These are phyloP conservation scores for Saccharomyces paradoxus DNA, from an alignment of 805 yeast species.

Conservation along the genomic window DNA sequence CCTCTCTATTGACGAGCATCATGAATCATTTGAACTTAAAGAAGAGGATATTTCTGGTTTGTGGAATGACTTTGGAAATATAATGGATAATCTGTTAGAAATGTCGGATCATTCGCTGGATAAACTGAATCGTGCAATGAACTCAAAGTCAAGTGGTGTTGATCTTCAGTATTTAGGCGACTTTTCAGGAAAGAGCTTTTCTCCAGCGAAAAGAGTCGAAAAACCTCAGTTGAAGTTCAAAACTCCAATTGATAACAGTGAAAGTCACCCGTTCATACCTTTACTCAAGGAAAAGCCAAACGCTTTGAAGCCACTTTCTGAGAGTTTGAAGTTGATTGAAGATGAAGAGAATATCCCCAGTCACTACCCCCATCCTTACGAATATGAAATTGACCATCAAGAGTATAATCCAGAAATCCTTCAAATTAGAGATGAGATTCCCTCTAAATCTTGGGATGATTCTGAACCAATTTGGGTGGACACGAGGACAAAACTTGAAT, in stretches of 20 bases:
- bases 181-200: constrained; percentile 12
- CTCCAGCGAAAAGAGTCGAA: constrained; percentile 29
- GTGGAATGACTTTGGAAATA: constrained; percentile 57
- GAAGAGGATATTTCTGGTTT: constrained; percentile 38
- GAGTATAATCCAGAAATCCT: constrained; percentile 59
- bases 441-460: constrained; percentile 55
- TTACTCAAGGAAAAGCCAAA: constrained; percentile 64
- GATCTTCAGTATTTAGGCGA: constrained; percentile 47
- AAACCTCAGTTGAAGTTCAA: constrained; percentile 69
- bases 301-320: constrained; percentile 49
- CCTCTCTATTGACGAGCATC: constrained; percentile 30
- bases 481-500: constrained; percentile 39
- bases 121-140: constrained; percentile 19
- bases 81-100: constrained; percentile 67
- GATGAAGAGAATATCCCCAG: constrained; percentile 39
- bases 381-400: constrained; percentile 58
- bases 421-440: constrained; percentile 39
- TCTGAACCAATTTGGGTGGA: constrained; percentile 70
- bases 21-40: constrained; percentile 26
- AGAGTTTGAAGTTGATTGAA: constrained; percentile 35
- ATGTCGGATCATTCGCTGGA: constrained; percentile 66
- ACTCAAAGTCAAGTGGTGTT: constrained; percentile 14
- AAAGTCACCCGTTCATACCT: constrained; percentile 69
- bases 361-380: constrained; percentile 76
- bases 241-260: constrained; percentile 57